These are phyloP conservation scores for Tuber microsphaerosporum DNA, from an alignment of 495 filamentous ascomycete species.

Conservation along the genomic window DNA sequence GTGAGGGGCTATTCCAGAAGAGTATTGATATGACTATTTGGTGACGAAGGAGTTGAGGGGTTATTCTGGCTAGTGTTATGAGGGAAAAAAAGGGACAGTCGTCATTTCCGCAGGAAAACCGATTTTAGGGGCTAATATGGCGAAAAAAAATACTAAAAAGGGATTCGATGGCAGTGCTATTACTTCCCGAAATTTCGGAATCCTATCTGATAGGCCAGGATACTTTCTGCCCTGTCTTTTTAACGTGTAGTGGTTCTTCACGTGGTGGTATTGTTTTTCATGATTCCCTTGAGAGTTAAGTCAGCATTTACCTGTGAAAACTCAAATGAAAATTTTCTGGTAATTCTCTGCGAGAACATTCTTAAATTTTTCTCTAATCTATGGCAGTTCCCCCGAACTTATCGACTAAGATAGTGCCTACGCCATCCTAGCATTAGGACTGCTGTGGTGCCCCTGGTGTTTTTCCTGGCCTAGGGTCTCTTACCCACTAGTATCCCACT, in stretches of 20 bases:
- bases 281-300: background rate
- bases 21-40: background rate
- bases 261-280: background rate
- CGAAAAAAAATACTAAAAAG: background rate
- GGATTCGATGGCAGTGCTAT: background rate
- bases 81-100: background rate
- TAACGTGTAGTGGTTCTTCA: background rate
- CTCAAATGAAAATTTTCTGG: background rate
- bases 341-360: background rate
- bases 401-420: background rate
- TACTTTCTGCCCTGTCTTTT: background rate
- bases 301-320: background rate
- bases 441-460: background rate
- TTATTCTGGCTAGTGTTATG: background rate
- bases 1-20: background rate
- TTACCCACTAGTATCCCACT: background rate
- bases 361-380: background rate
- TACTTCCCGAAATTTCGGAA: background rate
- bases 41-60: background rate
- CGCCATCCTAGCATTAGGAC: background rate
- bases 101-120: background rate
- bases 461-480: background rate
- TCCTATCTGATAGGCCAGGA: background rate
- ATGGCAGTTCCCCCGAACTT: background rate
- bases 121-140: background rate